Evolutionary conservation across 2,329 filamentous ascomycete genomes (phyloP).

Genomic region (Beauveria medogensis): DNA sequence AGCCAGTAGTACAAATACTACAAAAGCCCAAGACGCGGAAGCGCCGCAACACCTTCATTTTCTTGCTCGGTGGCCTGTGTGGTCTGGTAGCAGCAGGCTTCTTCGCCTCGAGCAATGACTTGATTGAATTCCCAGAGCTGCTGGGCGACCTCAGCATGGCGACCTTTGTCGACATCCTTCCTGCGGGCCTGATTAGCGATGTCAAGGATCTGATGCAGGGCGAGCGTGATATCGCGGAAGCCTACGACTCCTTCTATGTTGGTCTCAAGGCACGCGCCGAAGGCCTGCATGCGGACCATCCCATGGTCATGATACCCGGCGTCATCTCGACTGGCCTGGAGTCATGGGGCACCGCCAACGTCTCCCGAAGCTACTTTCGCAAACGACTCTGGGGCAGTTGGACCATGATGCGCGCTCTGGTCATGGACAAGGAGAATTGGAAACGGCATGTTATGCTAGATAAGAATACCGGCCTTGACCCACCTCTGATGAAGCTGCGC

Average conservation of each 20-base stretch:
- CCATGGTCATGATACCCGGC: constrained; percentile 93
- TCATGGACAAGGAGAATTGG: constrained; percentile 89
- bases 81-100: constrained; percentile 83
- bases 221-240: constrained; percentile 73
- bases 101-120: constrained; percentile 81
- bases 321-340: constrained; percentile 96
- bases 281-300: constrained; percentile 73
- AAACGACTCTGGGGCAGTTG: constrained; percentile 95
- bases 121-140: constrained; percentile 67
- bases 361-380: constrained; percentile 82
- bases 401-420: constrained; percentile 96
- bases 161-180: constrained; percentile 76
- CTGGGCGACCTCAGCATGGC: constrained; percentile 72
- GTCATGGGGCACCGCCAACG: constrained; percentile 86
- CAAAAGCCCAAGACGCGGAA: constrained; percentile 51
- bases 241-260: constrained; percentile 89
- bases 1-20: constrained; percentile 34
- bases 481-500: constrained; percentile 79
- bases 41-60: constrained; percentile 72
- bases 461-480: constrained; percentile 82
- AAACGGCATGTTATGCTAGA: constrained; percentile 97
- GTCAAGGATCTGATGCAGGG: constrained; percentile 78
- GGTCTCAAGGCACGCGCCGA: constrained; percentile 75
- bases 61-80: constrained; percentile 80
- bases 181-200: constrained; percentile 76